A percentile compares a stretch with the other conserved stretches of the same genome.
Evolutionary conservation across 495 filamentous ascomycete species (phyloP).

Genomic region (Podospora appendiculata): DNA sequence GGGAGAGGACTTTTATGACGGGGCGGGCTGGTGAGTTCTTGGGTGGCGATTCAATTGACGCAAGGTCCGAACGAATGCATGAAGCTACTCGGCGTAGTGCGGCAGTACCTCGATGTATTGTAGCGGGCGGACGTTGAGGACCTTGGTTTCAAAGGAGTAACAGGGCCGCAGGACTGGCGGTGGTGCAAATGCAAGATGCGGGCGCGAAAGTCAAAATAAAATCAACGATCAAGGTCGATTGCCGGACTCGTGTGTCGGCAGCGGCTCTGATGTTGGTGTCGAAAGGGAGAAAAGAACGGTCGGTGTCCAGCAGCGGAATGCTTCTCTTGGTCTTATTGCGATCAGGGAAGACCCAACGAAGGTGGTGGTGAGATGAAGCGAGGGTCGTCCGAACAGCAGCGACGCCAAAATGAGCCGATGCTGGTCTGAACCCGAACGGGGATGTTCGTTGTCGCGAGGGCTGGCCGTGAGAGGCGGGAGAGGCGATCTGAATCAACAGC

Average conservation of each 20-base stretch:
- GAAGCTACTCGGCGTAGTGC: constrained; percentile 1
- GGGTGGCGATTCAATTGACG: constrained; percentile 23
- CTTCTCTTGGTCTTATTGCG: not conserved
- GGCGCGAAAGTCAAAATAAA: not conserved
- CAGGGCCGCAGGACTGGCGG: not conserved
- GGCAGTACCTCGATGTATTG: not conserved
- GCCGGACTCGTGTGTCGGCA: too few relatives aligned
- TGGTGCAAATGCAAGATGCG: not conserved
- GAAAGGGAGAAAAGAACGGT: not conserved
- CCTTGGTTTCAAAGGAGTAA: not conserved
- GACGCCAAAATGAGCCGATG: not conserved
- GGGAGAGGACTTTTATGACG: constrained; percentile 2
- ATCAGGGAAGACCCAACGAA: not conserved
- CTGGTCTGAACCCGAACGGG: not conserved
- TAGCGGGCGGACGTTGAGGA: not conserved
- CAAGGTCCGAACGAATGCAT: constrained; percentile 10
- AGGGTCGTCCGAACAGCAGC: not conserved
- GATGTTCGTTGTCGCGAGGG: not conserved
- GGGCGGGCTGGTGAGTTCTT: too few relatives aligned
- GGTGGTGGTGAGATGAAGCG: not conserved
- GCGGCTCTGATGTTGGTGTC: too few relatives aligned
- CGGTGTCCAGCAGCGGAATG: constrained; percentile 8
- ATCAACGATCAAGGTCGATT: too few relatives aligned
- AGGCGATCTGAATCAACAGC: too few relatives aligned
- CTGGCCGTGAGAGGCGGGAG: too few relatives aligned